Base-by-base conservation (phyloP, 1,284 basidiomycete genomes). In the Trametes polyzona region DNA sequence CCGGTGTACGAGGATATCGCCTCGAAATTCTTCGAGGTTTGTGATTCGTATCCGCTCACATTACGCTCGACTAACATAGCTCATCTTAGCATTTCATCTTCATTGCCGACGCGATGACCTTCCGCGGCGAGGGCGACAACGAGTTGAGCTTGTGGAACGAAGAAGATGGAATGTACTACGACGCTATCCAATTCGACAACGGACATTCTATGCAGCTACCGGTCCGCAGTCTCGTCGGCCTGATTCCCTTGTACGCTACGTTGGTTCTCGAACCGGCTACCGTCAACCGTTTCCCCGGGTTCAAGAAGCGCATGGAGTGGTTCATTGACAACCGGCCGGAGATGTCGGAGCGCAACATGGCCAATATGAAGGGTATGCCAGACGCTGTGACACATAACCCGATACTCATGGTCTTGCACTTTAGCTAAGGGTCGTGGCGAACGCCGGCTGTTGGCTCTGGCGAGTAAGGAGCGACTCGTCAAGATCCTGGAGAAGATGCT, bases 281-380 rank as follows among this genome's bases (percentile, higher is more conserved):
- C 14, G 83, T 98, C 67, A 94, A 94, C 69, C 84, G 90, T 30
- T 92, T 98, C 79, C 95, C 95, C 11, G 95, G 95, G 5, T 99
- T 99, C 82, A 98, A 93, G 79, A 98, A 98, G 76, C 86, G 96
- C 43, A 87, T 99, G 85, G 93, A 99, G 66, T 98, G 96, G 96
- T 99, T 98, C 78, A 86, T 98, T 56, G 88, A 97, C 69, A 93
- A 98, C 74, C 79, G 96, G 24, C 87, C 92, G 1, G 93, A 90
- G 63, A 85, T 98, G 50, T 89, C 93, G 5, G 82, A 82, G 52
- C 83, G 96, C 61, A 98, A 97, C 73, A 95, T 98, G 80, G 96
- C 96, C n/a, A 97, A 95, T 74, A 95, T 98, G 84, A 90, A 87
- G 73, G 84, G 91, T 92, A 62, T 48, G 74, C 66, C 35, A 19